These are phyloP conservation scores for Diplodia corticola DNA, from an alignment of 2,329 filamentous ascomycete species.

Conservation along the genomic window DNA sequence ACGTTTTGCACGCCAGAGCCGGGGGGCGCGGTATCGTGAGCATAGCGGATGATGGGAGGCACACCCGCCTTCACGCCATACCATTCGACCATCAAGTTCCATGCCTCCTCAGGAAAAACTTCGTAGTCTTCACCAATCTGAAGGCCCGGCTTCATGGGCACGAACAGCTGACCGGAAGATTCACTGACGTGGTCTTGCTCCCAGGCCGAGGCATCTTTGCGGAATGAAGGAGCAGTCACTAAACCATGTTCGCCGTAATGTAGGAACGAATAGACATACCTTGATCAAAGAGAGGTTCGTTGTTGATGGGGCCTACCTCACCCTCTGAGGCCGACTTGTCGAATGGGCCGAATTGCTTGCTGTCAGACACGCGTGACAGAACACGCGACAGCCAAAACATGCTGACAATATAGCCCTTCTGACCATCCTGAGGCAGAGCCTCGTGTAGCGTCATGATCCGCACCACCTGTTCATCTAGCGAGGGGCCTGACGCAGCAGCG, in stretches of 20 bases:
- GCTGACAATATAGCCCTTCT: constrained; percentile 76
- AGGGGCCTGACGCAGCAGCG: background rate
- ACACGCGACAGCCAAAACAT: constrained; percentile 76
- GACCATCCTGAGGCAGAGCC: constrained; percentile 64
- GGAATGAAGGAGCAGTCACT: background rate
- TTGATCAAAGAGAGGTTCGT: constrained; percentile 44
- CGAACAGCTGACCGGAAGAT: constrained; percentile 56
- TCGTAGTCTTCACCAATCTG: constrained; percentile 69
- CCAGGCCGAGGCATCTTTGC: constrained; percentile 18
- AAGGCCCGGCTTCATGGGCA: constrained; percentile 70
- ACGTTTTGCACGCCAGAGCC: constrained; percentile 60
- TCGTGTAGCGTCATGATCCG: constrained; percentile 65
- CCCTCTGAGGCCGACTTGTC: constrained; percentile 62
- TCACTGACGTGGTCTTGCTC: constrained; percentile 31
- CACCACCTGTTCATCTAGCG: constrained; percentile 68
- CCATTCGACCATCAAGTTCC: constrained; percentile 78
- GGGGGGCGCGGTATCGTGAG: constrained; percentile 71
- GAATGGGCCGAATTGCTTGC: constrained; percentile 44
- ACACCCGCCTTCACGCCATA: constrained; percentile 74
- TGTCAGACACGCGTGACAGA: constrained; percentile 63
- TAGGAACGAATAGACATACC: constrained; percentile 19
- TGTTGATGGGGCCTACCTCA: constrained; percentile 79
- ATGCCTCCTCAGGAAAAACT: constrained; percentile 75
- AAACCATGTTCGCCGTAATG: background rate
- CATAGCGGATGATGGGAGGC: constrained; percentile 70